A percentile compares a stretch with the other conserved stretches of the same genome.
These are phyloP conservation scores for Apophysomyces ossiformis DNA, from an alignment of 371 early-diverging fungal genomes.

Conservation along the genomic window DNA sequence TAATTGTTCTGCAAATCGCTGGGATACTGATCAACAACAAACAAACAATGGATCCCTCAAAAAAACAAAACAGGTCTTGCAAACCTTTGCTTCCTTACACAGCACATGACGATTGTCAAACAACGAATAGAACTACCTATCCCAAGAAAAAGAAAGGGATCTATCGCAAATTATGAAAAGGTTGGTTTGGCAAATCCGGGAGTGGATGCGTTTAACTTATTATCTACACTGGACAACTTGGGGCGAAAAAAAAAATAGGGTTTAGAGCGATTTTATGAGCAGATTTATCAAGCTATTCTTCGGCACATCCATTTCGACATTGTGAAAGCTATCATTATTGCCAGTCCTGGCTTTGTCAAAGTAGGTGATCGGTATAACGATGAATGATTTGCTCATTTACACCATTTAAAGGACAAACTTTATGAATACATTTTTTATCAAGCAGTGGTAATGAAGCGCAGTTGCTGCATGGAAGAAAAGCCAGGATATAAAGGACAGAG, in stretches of 20 bases:
- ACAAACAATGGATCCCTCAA: too few relatives aligned
- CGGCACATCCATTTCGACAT: constrained; percentile 87
- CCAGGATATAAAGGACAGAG: constrained; percentile 65
- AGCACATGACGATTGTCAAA: constrained; percentile 93
- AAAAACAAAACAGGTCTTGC: constrained; percentile 67
- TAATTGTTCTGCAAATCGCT: background rate
- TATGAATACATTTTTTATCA: constrained; percentile 83
- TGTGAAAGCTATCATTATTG: constrained; percentile 92
- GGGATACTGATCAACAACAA: background rate
- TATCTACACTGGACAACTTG: too few relatives aligned
- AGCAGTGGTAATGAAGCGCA: constrained; percentile 63
- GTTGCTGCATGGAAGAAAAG: constrained; percentile 34
- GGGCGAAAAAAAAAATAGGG: constrained; percentile 46
- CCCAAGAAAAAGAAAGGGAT: constrained; percentile 92
- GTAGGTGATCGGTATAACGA: constrained; percentile 34
- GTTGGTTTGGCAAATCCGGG: constrained; percentile 30
- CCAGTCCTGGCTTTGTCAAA: constrained; percentile 94
- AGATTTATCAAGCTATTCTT: constrained; percentile 85
- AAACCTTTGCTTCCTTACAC: constrained; percentile 90
- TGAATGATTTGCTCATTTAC: background rate
- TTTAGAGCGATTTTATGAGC: constrained; percentile 85
- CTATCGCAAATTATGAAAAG: constrained; percentile 89
- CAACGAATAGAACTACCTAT: constrained; percentile 92
- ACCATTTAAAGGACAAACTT: constrained; percentile 71
- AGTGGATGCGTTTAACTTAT: too few relatives aligned